Base-by-base conservation (phyloP, 805 yeast species). In the Debaryomyces hansenii region DNA sequence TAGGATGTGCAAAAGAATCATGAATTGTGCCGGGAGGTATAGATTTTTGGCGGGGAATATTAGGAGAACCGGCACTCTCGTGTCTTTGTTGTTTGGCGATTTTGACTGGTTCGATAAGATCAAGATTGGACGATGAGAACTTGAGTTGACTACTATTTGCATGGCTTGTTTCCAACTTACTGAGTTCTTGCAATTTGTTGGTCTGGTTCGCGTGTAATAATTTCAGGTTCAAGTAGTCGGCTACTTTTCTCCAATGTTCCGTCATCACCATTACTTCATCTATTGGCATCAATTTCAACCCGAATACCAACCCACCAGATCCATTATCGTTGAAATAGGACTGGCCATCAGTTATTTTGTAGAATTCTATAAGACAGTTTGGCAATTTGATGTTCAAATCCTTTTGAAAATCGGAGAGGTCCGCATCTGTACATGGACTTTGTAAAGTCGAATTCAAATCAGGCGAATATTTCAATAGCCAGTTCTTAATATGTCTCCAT, bases 331-430 rank as follows among this genome's bases (percentile, higher is more conserved):
- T 80, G 37, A 90, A 95, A 49, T 86, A 75, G 9, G 67, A 58
- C 69, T 94, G 99, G 43, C 99, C 99, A 60, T 94, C 98, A 54
- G 94, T 96, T 35, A 86, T 68, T 57, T 83, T 79, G 59, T 79
- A 80, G 38, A 92, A 87, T 37, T 90, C 96, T 44, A 87, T 75
- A 6, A 94, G 89, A 46, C 92, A 88, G 2, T 82, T 71, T 1
- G 99, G 99, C 38, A 94, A 75, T 40, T 75, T 72, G 42, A 89
- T 71, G 38, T 80, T 83, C 59, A 90, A 72, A 63, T 92, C 97
- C 55, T 80, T 79, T 69, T 94, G 97, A 27, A 94, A 85, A 55
- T 86, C 92, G 51, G 77, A 75, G 46, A 92, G 74, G 62, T 94
- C 99, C 47, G 84, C 79, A 34, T 77, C 75, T 0, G 97, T 89